Conservation (phyloP, 192 early-diverging fungal genomes). For the Podila epigama region DNA sequence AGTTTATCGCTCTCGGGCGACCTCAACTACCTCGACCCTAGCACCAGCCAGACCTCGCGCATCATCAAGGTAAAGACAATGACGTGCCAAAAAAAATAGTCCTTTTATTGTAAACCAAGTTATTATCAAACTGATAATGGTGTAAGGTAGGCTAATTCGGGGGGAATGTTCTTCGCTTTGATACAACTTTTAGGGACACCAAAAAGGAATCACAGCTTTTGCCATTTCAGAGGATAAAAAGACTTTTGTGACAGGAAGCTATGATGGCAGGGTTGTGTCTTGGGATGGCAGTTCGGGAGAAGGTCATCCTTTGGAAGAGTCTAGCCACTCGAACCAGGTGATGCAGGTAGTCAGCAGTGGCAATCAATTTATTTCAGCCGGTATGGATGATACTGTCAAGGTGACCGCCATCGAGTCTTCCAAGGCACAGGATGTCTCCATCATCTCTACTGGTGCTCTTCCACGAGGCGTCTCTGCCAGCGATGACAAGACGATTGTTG, state of each 20-base stretch:
- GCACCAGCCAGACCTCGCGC: constrained; percentile 57
- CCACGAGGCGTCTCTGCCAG: constrained; percentile 66
- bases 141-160: too few species aligned
- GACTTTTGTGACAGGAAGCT: constrained; percentile 86
- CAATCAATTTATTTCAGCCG: constrained; percentile 61
- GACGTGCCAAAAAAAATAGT: neutral
- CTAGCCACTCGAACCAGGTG: constrained; percentile 82
- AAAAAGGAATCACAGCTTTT: constrained; percentile 84
- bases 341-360: constrained; percentile 59
- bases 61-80: constrained; percentile 55
- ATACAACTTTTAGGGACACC: constrained; percentile 76
- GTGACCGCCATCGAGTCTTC: constrained; percentile 13
- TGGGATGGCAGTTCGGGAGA: constrained; percentile 67
- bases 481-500: constrained; percentile 54
- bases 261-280: constrained; percentile 88
- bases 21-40: constrained; percentile 83
- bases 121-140: too few species aligned
- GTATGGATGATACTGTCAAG: constrained; percentile 81
- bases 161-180: too few species aligned
- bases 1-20: constrained; percentile 86
- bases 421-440: constrained; percentile 52
- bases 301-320: constrained; percentile 59
- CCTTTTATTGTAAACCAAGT: constrained; percentile 2
- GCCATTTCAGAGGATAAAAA: constrained; percentile 54
- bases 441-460: constrained; percentile 51